A percentile compares a stretch with the other conserved stretches of the same genome.
These are phyloP conservation scores for Sclerotinia minor DNA, from an alignment of 2,329 filamentous ascomycete genomes.

Conservation along the genomic window DNA sequence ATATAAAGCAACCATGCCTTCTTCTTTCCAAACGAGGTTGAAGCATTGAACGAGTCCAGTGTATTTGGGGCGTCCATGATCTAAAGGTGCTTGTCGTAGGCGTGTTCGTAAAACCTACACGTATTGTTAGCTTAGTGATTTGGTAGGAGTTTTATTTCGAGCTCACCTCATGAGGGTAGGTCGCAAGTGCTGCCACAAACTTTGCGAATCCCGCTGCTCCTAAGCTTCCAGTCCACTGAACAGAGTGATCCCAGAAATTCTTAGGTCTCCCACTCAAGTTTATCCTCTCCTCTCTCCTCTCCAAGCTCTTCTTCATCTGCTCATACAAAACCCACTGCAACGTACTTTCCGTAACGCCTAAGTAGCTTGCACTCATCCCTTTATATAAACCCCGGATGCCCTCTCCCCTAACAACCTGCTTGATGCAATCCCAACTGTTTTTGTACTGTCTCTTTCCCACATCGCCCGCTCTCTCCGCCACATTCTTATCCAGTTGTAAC, in stretches of 20 bases:
- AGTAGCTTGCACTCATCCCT: constrained; percentile 85
- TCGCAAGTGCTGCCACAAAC: constrained; percentile 76
- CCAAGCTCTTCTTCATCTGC: constrained; percentile 78
- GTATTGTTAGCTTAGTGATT: constrained; percentile 21
- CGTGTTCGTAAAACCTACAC: constrained; percentile 74
- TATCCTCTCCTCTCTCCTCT: constrained; percentile 60
- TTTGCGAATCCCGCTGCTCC: constrained; percentile 82
- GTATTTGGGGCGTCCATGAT: constrained; percentile 74
- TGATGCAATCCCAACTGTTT: constrained; percentile 85
- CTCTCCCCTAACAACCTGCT: constrained; percentile 77
- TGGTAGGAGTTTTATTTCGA: not conserved
- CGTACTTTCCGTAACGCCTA: constrained; percentile 87
- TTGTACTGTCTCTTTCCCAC: constrained; percentile 67
- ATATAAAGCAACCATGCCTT: constrained; percentile 82
- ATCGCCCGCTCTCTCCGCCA: constrained; percentile 59
- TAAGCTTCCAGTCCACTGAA: constrained; percentile 77
- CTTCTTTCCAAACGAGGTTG: constrained; percentile 81
- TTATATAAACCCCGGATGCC: constrained; percentile 83
- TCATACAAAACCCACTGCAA: constrained; percentile 95
- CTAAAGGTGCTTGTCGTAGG: constrained; percentile 78
- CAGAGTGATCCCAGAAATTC: constrained; percentile 70
- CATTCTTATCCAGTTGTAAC: constrained; percentile 86
- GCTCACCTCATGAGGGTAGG: constrained; percentile 87
- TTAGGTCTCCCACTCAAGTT: constrained; percentile 60
- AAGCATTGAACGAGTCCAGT: constrained; percentile 88